phyloP scores from a whole-genome alignment of 148 eudicot species.

The Rhododendron kiyosumense region DNA sequence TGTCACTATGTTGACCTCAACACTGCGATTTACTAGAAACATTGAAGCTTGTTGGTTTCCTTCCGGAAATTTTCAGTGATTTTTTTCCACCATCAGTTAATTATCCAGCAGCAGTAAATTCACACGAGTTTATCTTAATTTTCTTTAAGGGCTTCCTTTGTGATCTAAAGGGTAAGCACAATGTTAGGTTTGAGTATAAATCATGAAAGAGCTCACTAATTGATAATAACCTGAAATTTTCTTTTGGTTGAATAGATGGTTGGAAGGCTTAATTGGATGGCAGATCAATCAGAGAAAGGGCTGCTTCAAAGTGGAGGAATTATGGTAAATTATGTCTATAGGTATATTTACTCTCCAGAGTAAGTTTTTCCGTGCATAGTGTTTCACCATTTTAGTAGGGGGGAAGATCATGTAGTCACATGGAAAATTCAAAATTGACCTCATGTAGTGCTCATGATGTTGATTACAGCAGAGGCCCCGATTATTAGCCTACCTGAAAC shows the following conservation, averaged over 20 bases:
- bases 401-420: not conserved
- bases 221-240: not conserved
- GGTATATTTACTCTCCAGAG: slow-evolving; percentile 31
- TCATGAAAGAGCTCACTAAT: not conserved
- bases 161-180: not conserved
- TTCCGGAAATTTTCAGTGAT: not conserved
- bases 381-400: not conserved
- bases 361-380: not conserved
- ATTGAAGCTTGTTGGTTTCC: not conserved
- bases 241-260: slow-evolving; percentile 36
- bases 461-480: not conserved
- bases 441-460: not conserved
- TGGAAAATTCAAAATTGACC: not conserved
- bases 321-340: slow-evolving; percentile 90
- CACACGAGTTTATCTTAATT: not conserved
- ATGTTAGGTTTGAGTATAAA: not conserved
- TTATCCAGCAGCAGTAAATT: not conserved
- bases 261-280: slow-evolving; percentile 95
- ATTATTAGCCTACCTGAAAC: not conserved
- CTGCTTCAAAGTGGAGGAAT: slow-evolving; percentile 77
- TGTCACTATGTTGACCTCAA: not conserved
- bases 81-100: not conserved
- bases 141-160: not conserved
- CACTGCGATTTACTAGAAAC: not conserved
- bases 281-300: slow-evolving; percentile 82